A percentile compares a stretch with the other conserved stretches of the same genome.
Conservation (phyloP, 1,284 basidiomycete genomes). For the Coniferiporia sulphurascens region DNA sequence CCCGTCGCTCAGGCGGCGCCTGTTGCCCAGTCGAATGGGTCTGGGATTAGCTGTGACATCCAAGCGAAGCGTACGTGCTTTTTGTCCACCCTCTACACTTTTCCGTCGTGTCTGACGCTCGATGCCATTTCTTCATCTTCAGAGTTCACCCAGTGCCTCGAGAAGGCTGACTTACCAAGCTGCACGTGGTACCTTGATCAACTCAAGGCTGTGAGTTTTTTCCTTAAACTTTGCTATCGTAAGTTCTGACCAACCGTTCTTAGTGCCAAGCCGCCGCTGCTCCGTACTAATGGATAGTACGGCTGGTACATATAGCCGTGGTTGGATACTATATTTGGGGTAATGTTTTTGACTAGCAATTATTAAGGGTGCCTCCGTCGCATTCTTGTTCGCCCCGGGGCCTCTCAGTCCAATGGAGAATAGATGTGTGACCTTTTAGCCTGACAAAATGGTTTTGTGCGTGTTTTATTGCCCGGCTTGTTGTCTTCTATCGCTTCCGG, state of each 20-base stretch:
- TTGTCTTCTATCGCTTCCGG: not conserved
- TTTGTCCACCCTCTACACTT: conserved; percentile 3
- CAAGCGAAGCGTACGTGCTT: conserved; percentile 65
- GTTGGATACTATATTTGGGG: not conserved
- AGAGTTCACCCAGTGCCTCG: conserved; percentile 77
- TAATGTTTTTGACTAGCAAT: too few relatives aligned
- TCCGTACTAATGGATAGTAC: conserved; percentile 41
- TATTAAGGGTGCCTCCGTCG: too few relatives aligned
- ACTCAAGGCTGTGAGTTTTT: conserved; percentile 64
- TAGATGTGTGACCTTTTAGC: not conserved
- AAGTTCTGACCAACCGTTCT: conserved; percentile 3
- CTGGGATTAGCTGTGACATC: conserved; percentile 52
- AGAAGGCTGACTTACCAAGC: conserved; percentile 68
- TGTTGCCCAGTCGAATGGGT: conserved; percentile 35
- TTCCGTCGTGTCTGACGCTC: not conserved
- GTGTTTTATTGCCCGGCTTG: not conserved
- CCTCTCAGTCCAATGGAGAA: not conserved
- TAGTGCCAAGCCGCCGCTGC: conserved; percentile 77
- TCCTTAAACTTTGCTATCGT: conserved; percentile 7
- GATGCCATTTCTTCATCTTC: not conserved
- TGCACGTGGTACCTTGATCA: conserved; percentile 83
- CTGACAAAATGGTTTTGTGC: not conserved
- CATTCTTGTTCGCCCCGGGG: too few relatives aligned
- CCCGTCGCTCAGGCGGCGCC: conserved; percentile 38
- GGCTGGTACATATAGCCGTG: too few relatives aligned